phyloP scores from a whole-genome alignment of 2,329 filamentous ascomycete genomes.

The Neocucurbitaria cava region DNA sequence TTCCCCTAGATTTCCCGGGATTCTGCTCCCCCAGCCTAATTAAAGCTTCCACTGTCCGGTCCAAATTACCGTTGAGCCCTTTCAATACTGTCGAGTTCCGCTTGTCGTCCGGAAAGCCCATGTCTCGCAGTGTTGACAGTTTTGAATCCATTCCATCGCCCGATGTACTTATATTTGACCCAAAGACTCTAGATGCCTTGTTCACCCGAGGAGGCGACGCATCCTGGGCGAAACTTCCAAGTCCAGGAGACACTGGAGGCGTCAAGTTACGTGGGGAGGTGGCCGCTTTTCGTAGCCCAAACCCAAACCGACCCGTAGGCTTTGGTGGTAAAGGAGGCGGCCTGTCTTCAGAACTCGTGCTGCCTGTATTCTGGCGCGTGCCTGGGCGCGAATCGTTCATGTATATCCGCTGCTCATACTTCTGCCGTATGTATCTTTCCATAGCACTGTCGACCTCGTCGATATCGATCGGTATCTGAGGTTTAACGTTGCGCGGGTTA shows the following conservation, averaged over 20 bases:
- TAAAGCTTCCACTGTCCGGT: conserved; percentile 84
- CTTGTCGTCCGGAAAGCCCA: conserved; percentile 88
- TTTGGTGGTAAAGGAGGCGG: conserved; percentile 67
- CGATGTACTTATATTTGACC: conserved; percentile 66
- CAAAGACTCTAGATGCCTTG: conserved; percentile 72
- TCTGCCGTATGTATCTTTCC: conserved; percentile 93
- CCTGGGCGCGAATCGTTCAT: conserved; percentile 46
- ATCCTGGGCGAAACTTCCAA: conserved; percentile 42
- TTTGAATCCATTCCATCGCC: conserved; percentile 75
- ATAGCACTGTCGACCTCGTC: conserved; percentile 94
- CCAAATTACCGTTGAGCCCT: conserved; percentile 82
- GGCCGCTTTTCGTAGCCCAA: conserved; percentile 73
- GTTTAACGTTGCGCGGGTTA: conserved; percentile 83
- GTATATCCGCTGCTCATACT: conserved; percentile 77
- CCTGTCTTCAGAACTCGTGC: conserved; percentile 62
- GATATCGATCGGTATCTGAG: conserved; percentile 84
- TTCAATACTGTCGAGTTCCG: conserved; percentile 83
- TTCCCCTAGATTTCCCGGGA: conserved; percentile 51
- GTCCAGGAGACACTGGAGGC: conserved; percentile 42
- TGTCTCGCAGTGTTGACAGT: conserved; percentile 77
- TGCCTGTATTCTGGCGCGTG: conserved; percentile 63
- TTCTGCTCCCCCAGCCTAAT: conserved; percentile 76
- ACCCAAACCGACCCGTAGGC: conserved; percentile 66
- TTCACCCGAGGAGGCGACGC: conserved; percentile 56
- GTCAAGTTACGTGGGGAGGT: conserved; percentile 69